These are phyloP conservation scores for Sporisorium graminicola DNA, from an alignment of 1,284 basidiomycete species.

Conservation along the genomic window DNA sequence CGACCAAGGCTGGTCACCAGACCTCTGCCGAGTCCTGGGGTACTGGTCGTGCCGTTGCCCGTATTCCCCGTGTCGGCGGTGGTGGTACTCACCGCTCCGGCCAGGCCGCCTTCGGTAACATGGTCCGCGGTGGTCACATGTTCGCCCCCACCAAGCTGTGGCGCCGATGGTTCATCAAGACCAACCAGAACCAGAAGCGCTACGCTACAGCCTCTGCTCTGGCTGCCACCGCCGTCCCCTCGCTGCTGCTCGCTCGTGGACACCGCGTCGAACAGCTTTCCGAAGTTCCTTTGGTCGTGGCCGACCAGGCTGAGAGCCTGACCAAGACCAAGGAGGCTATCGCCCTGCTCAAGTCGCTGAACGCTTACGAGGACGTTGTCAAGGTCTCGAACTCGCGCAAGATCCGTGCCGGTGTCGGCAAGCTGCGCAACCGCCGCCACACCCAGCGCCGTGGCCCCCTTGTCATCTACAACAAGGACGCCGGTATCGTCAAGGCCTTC, in stretches of 20 bases:
- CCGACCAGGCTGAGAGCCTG: constrained; percentile 83
- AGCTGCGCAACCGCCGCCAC: constrained; percentile 96
- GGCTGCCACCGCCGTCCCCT: constrained; percentile 96
- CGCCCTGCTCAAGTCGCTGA: constrained; percentile 83
- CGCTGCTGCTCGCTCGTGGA: constrained; percentile 97
- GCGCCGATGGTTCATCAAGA: constrained; percentile 99
- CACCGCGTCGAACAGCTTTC: constrained; percentile 98
- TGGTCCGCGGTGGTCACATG: constrained; percentile 89
- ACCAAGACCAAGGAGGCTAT: constrained; percentile 98
- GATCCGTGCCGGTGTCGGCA: constrained; percentile 96
- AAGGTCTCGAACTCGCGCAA: constrained; percentile 99
- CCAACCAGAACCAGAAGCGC: constrained; percentile 98
- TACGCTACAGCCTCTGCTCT: constrained; percentile 98
- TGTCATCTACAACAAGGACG: constrained; percentile 97
- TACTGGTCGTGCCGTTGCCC: constrained; percentile 99
- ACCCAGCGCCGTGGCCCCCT: constrained; percentile 97
- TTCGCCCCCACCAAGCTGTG: constrained; percentile 99
- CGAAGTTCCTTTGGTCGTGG: constrained; percentile 95
- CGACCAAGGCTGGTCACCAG: constrained; percentile 98
- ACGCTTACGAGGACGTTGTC: constrained; percentile 91
- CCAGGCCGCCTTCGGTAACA: constrained; percentile 90
- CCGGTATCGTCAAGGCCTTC: constrained; percentile 98
- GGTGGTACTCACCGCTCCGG: constrained; percentile 98
- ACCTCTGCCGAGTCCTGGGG: constrained; percentile 99
- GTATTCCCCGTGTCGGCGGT: constrained; percentile 99